These are phyloP conservation scores for Macrophomina pseudophaseolina DNA, from an alignment of 2,329 filamentous ascomycete genomes.

Conservation along the genomic window DNA sequence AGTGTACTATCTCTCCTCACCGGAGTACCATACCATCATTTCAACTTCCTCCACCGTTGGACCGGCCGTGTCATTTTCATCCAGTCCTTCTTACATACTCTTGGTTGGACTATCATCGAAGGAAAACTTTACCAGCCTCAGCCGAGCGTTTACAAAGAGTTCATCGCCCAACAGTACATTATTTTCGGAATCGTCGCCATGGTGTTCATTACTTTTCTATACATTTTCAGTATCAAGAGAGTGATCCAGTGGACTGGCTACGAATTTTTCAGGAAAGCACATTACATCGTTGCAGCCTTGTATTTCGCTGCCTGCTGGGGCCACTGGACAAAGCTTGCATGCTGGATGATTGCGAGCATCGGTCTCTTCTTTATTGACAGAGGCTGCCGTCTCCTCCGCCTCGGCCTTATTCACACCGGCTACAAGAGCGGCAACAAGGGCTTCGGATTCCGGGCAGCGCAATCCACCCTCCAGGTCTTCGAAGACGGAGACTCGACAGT, in stretches of 20 bases:
- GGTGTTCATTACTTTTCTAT: slow-evolving; percentile 65
- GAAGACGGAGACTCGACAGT: slow-evolving; percentile 55
- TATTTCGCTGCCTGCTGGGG: slow-evolving; percentile 78
- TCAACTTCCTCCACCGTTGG: slow-evolving; percentile 81
- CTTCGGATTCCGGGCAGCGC: slow-evolving; percentile 61
- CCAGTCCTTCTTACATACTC: slow-evolving; percentile 71
- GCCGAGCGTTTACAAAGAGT: slow-evolving; percentile 61
- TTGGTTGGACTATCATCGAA: slow-evolving; percentile 73
- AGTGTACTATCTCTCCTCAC: slow-evolving; percentile 72
- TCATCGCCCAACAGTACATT: slow-evolving; percentile 70
- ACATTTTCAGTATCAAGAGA: slow-evolving; percentile 63
- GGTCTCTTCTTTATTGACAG: slow-evolving; percentile 70
- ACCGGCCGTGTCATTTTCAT: slow-evolving; percentile 73
- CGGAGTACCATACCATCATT: slow-evolving; percentile 75
- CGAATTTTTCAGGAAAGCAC: slow-evolving; percentile 76
- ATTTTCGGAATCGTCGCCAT: slow-evolving; percentile 76
- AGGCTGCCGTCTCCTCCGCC: slow-evolving; percentile 62
- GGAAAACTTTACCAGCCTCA: slow-evolving; percentile 73
- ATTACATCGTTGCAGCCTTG: slow-evolving; percentile 74
- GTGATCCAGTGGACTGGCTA: slow-evolving; percentile 72
- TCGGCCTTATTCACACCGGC: slow-evolving; percentile 65
- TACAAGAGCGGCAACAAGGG: slow-evolving; percentile 50
- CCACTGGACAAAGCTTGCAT: slow-evolving; percentile 72
- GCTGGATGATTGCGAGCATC: slow-evolving; percentile 71
- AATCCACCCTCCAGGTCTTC: slow-evolving; percentile 60